Percentiles rank a stretch among this genome's conserved stretches.
phyloP scores from a whole-genome alignment of 2,329 filamentous ascomycete species.

The Penicillium expansum region DNA sequence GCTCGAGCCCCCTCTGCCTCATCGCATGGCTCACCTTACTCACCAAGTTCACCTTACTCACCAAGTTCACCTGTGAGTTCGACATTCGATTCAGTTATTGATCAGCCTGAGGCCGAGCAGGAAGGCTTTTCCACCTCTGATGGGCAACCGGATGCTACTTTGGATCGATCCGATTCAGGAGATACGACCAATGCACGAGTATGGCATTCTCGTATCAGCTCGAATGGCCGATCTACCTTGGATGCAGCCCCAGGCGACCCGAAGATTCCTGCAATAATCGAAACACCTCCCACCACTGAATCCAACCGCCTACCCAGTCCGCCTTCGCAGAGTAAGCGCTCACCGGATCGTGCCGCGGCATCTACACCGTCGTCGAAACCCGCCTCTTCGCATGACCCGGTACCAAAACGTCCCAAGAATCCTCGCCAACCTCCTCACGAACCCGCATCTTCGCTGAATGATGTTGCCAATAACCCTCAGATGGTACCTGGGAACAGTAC shows the following conservation, averaged over 20 bases:
- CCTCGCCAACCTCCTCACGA: slow-evolving; percentile 37
- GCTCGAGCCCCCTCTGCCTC: slow-evolving; percentile 46
- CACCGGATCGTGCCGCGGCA: slow-evolving; percentile 50
- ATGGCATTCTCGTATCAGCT: slow-evolving; percentile 57
- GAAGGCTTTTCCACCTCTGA: slow-evolving; percentile 14
- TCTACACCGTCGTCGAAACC: slow-evolving; percentile 15
- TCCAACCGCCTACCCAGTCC: slow-evolving; percentile 30
- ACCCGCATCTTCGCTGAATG: slow-evolving; percentile 56
- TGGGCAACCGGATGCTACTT: slow-evolving; percentile 18
- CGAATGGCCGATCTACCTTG: slow-evolving; percentile 56
- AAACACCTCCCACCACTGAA: slow-evolving; percentile 58
- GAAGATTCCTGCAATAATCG: slow-evolving; percentile 57
- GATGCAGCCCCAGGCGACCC: slow-evolving; percentile 49
- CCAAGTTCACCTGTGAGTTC: slow-evolving; percentile 24
- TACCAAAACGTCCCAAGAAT: slow-evolving; percentile 37
- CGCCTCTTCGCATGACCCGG: slow-evolving; percentile 45
- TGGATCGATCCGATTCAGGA: slow-evolving; percentile 31
- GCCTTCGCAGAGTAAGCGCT: slow-evolving; percentile 34
- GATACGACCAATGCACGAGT: slow-evolving; percentile 43
- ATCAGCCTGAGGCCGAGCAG: slow-evolving; percentile 26
- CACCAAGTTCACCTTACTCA: slow-evolving; percentile 17
- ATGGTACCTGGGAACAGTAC: slow-evolving; percentile 66
- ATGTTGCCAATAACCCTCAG: slow-evolving; percentile 65
- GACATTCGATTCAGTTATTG: slow-evolving; percentile 29
- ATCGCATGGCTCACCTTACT: slow-evolving; percentile 21